These are phyloP conservation scores for Melastoma candidum DNA, from an alignment of 441 rosid genomes.

Conservation along the genomic window DNA sequence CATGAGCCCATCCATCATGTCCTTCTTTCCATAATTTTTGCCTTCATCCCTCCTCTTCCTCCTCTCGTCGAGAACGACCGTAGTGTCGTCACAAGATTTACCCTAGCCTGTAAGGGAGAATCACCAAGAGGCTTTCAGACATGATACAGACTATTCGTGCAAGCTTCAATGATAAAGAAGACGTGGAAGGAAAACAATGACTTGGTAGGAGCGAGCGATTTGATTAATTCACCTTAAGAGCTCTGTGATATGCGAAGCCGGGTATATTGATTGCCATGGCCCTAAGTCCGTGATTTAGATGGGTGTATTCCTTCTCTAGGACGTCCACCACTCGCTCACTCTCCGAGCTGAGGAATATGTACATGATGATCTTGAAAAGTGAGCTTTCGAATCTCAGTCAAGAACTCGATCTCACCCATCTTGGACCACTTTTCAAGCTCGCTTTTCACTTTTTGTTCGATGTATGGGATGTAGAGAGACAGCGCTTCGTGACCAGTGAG, in stretches of 20 bases:
- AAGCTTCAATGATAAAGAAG: no score
- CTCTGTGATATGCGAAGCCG: no score
- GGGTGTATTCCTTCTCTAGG: background rate
- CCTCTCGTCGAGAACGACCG: conserved; percentile 16
- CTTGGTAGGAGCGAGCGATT: no score
- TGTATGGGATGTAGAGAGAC: no score
- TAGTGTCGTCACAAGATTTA: conserved; percentile 14
- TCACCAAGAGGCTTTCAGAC: no score
- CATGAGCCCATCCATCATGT: conserved; percentile 20
- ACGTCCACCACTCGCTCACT: background rate
- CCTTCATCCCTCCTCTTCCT: background rate
- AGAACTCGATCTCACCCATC: background rate
- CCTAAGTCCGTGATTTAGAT: no score
- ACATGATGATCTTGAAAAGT: background rate
- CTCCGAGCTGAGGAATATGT: background rate
- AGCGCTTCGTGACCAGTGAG: no score
- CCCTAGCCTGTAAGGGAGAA: conserved; percentile 11
- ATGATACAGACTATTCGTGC: no score
- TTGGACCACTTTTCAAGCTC: background rate
- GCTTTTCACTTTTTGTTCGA: no score
- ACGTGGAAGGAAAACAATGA: no score
- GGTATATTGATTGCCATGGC: no score
- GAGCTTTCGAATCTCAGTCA: background rate
- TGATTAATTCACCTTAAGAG: no score
- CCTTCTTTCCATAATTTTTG: background rate